Conservation (phyloP, 2,329 filamentous ascomycete species). For the Colletotrichum sansevieriae region DNA sequence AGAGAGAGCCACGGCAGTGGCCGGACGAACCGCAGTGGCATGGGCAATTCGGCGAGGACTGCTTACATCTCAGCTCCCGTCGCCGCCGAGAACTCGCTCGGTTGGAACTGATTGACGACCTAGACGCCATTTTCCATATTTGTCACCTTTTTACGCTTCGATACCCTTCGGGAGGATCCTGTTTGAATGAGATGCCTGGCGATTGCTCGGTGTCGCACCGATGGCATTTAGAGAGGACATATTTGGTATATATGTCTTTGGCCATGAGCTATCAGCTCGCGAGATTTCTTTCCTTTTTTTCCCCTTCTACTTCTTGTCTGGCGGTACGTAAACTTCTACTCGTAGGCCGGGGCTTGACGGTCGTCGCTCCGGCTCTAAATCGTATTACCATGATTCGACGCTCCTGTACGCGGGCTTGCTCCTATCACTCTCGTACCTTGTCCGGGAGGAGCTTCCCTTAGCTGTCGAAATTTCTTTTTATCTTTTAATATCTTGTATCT, state of each 20-base stretch:
- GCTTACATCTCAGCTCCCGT: slow-evolving; percentile 88
- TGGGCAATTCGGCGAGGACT: slow-evolving; percentile 67
- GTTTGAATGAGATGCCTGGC: slow-evolving; percentile 37
- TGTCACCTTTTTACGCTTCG: slow-evolving; percentile 41
- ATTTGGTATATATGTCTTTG: slow-evolving; percentile 23
- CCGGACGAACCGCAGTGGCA: slow-evolving; percentile 58
- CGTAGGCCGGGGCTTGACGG: not conserved
- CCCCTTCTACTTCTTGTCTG: slow-evolving; percentile 30
- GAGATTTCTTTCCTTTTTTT: slow-evolving; percentile 37
- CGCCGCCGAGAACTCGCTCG: slow-evolving; percentile 93
- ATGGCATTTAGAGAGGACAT: slow-evolving; percentile 33
- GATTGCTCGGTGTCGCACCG: slow-evolving; percentile 30
- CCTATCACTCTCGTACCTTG: not conserved
- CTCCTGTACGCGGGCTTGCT: not conserved
- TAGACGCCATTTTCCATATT: slow-evolving; percentile 45
- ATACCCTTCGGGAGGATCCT: slow-evolving; percentile 43
- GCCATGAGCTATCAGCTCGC: slow-evolving; percentile 37
- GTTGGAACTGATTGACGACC: slow-evolving; percentile 82
- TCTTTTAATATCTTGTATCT: slow-evolving; percentile 41
- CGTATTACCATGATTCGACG: slow-evolving; percentile 23
- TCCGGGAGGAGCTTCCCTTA: not conserved
- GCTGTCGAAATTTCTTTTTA: slow-evolving; percentile 15
- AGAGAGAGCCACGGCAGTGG: slow-evolving; percentile 77
- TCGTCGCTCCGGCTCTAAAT: slow-evolving; percentile 3
- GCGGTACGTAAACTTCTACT: slow-evolving; percentile 34